phyloP scores from a whole-genome alignment of 2,329 filamentous ascomycete genomes.

The Arthroderma sp. region DNA sequence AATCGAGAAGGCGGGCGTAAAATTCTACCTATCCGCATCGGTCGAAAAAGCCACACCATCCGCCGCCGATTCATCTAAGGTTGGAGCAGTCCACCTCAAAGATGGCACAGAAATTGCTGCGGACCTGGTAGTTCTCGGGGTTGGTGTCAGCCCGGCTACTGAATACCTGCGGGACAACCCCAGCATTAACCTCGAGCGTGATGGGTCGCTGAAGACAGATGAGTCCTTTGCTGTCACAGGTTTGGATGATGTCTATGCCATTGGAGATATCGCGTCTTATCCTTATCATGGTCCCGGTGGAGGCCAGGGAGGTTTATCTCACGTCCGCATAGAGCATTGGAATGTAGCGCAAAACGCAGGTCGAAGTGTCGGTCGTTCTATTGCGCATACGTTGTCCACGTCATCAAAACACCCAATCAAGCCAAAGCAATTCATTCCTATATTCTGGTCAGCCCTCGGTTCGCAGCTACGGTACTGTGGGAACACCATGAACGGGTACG shows the following conservation, averaged over 20 bases:
- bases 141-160: constrained; percentile 77
- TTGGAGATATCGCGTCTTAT: constrained; percentile 90
- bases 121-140: constrained; percentile 81
- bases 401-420: constrained; percentile 29
- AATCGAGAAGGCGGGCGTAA: constrained; percentile 75
- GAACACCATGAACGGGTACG: constrained; percentile 68
- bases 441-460: constrained; percentile 94
- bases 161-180: constrained; percentile 64
- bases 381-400: constrained; percentile 44
- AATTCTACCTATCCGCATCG: constrained; percentile 67
- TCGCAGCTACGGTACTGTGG: constrained; percentile 87
- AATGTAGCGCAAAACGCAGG: constrained; percentile 93
- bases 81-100: constrained; percentile 70
- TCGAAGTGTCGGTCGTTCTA: constrained; percentile 63
- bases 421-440: constrained; percentile 66
- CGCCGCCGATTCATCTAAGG: constrained; percentile 50
- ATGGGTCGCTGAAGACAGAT: constrained; percentile 75
- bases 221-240: constrained; percentile 65
- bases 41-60: constrained; percentile 76
- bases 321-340: constrained; percentile 90
- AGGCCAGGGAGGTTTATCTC: constrained; percentile 42
- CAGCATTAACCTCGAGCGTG: constrained; percentile 57
- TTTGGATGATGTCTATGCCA: constrained; percentile 72
- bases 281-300: constrained; percentile 86
- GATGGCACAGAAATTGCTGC: constrained; percentile 75